These are phyloP conservation scores for Coemansia sp. DNA, from an alignment of 192 early-diverging fungal species.

Conservation along the genomic window DNA sequence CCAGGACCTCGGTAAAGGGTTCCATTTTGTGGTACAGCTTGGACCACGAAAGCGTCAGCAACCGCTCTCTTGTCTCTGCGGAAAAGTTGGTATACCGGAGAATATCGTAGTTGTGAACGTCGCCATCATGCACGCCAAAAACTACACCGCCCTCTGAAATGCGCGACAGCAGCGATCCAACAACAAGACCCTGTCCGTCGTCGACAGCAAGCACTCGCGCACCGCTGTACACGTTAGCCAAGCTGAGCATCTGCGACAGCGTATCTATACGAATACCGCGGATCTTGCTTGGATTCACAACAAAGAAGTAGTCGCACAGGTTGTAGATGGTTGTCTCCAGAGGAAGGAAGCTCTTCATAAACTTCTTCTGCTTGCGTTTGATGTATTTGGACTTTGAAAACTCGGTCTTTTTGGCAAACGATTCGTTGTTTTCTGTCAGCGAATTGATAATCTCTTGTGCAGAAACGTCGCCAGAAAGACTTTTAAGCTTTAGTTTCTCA, in stretches of 20 bases:
- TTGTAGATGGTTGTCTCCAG: slow-evolving; percentile 74
- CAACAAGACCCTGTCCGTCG: slow-evolving; percentile 85
- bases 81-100: slow-evolving; percentile 77
- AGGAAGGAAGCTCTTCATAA: slow-evolving; percentile 78
- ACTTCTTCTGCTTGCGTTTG: slow-evolving; percentile 82
- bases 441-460: slow-evolving; percentile 76
- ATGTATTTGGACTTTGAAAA: slow-evolving; percentile 96
- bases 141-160: slow-evolving; percentile 67
- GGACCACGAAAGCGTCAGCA: slow-evolving; percentile 72
- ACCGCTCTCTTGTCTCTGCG: slow-evolving; percentile 47
- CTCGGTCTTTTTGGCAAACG: slow-evolving; percentile 92
- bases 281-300: slow-evolving; percentile 78
- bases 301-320: slow-evolving; percentile 76
- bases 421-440: slow-evolving; percentile 75
- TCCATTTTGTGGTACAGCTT: slow-evolving; percentile 61
- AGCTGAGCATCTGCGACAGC: slow-evolving; percentile 83
- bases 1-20: slow-evolving; percentile 59
- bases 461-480: slow-evolving; percentile 65
- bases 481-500: slow-evolving; percentile 73
- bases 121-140: slow-evolving; percentile 72
- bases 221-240: slow-evolving; percentile 76
- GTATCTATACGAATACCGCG: slow-evolving; percentile 79
- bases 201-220: slow-evolving; percentile 80
- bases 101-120: slow-evolving; percentile 71
- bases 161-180: slow-evolving; percentile 78